Base-by-base conservation (phyloP, 2,329 filamentous ascomycete genomes). In the Hansfordia pulvinata region DNA sequence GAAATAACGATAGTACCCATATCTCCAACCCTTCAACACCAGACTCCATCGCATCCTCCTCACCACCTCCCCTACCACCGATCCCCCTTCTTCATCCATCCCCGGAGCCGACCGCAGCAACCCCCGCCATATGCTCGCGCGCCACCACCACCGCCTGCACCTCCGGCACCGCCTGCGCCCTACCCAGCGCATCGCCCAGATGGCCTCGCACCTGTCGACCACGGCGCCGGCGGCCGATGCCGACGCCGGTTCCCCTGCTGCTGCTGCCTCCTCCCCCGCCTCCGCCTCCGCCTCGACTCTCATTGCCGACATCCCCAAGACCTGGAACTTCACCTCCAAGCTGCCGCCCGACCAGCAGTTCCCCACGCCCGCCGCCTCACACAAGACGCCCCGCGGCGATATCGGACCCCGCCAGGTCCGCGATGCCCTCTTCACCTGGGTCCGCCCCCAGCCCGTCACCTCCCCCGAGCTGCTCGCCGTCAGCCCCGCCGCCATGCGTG, bases 391-490 rank as follows among this genome's bases (percentile, higher is more conserved):
- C 2, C 74, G 88, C 41, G 67, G 78, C 30, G 58, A 76, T 19
- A 76, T 96, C 25, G 66, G 69, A 1, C 88, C 90, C 10, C 78
- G 86, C 25, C 64, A 84, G 49, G 90, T 98, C 20, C 83, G 77
- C 46, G 71, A 76, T 32, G 88, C 90, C 4, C 56, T 88, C 26
- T 98, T 82, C 54, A 93, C 86, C 7, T 98, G 77, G 63, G 85
- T 98, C 12, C 74, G 85, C 4, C 90, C 90, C 0, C 79, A 88
- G 42, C 53, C 63, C 12, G 67, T 75, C 15, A 61, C 75, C 35
- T 68, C 78, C 13, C 72, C 84, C 0, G 82, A 94, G 44, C 61
- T 98, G 10, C 65, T 96, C 2, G 79, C 72, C 6, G 76, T 93
- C 2, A 93, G 85, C 35, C 66, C 72, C 3, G 72, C 72, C 2